Conservation (phyloP, 1,284 basidiomycete genomes). For the Phlebopus sp. region DNA sequence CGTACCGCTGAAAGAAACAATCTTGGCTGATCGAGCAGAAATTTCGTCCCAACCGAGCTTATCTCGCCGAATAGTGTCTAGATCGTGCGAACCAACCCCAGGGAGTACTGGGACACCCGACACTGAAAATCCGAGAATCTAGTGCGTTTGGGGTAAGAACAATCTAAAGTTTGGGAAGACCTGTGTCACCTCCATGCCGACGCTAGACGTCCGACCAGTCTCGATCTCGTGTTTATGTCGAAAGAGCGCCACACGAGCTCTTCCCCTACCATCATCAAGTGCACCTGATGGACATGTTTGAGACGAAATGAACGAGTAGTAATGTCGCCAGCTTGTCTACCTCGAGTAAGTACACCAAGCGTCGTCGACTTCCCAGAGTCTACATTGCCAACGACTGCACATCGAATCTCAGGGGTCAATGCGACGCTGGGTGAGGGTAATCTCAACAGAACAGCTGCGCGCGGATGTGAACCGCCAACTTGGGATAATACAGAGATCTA, state of each 20-base stretch:
- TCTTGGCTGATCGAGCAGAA: slow-evolving; percentile 87
- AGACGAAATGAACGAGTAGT: slow-evolving; percentile 17
- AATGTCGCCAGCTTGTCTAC: slow-evolving; percentile 32
- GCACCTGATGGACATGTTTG: slow-evolving; percentile 52
- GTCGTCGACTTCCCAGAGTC: slow-evolving; percentile 94
- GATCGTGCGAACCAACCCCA: slow-evolving; percentile 50
- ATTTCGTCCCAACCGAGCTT: slow-evolving; percentile 96
- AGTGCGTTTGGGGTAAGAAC: slow-evolving; percentile 1
- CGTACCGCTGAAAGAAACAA: slow-evolving; percentile 88
- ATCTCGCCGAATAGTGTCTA: slow-evolving; percentile 70
- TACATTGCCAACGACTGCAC: slow-evolving; percentile 95
- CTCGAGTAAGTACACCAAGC: slow-evolving; percentile 81
- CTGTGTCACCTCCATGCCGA: slow-evolving; percentile 85
- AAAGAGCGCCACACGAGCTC: slow-evolving; percentile 90
- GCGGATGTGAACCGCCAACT: slow-evolving; percentile 43
- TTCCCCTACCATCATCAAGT: slow-evolving; percentile 93
- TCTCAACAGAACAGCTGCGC: slow-evolving; percentile 60
- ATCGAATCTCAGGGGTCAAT: slow-evolving; percentile 83
- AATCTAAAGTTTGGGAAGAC: not conserved
- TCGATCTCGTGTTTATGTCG: slow-evolving; percentile 98
- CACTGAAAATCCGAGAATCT: slow-evolving; percentile 86
- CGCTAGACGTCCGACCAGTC: slow-evolving; percentile 90
- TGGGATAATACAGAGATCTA: slow-evolving; percentile 60
- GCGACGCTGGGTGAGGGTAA: slow-evolving; percentile 71
- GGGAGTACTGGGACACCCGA: slow-evolving; percentile 78